phyloP scores from a whole-genome alignment of 2,329 filamentous ascomycete genomes.

The Phaeoacremonium minimum region DNA sequence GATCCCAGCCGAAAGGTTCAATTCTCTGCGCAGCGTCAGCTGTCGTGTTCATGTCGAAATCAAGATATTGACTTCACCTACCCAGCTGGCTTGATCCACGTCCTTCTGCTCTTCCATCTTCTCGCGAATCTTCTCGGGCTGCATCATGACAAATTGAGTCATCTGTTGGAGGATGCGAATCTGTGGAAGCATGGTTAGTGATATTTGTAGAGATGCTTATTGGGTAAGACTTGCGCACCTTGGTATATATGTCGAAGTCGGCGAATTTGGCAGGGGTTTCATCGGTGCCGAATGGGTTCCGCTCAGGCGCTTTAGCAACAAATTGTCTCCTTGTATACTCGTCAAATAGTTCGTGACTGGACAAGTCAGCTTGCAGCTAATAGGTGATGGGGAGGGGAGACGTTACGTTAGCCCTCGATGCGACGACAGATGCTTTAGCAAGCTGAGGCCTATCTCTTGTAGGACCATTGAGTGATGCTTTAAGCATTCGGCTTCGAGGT shows the following conservation, averaged over 20 bases:
- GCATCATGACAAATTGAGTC: constrained; percentile 82
- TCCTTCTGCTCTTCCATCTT: constrained; percentile 81
- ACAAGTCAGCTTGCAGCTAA: constrained; percentile 19
- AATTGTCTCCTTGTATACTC: constrained; percentile 91
- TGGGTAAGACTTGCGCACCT: constrained; percentile 43
- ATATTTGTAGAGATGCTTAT: background rate
- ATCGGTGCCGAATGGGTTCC: constrained; percentile 81
- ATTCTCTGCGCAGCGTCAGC: constrained; percentile 52
- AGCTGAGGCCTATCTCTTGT: constrained; percentile 74
- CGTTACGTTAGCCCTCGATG: constrained; percentile 87
- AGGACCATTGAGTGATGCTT: constrained; percentile 73
- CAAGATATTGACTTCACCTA: constrained; percentile 46
- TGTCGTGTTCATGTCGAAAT: constrained; percentile 20
- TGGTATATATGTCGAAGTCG: constrained; percentile 77
- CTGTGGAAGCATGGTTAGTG: constrained; percentile 26
- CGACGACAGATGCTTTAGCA: constrained; percentile 91
- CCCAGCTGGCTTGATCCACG: constrained; percentile 78
- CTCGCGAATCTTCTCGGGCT: constrained; percentile 81
- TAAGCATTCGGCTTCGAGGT: constrained; percentile 83
- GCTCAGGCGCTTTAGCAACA: constrained; percentile 68
- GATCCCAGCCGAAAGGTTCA: constrained; percentile 84
- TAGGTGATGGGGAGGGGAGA: constrained; percentile 1
- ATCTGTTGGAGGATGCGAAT: constrained; percentile 81
- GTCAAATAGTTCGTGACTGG: constrained; percentile 81
- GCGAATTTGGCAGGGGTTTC: constrained; percentile 71